These are phyloP conservation scores for Colletotrichum echinochloae DNA, from an alignment of 2,329 filamentous ascomycete species.

Conservation along the genomic window DNA sequence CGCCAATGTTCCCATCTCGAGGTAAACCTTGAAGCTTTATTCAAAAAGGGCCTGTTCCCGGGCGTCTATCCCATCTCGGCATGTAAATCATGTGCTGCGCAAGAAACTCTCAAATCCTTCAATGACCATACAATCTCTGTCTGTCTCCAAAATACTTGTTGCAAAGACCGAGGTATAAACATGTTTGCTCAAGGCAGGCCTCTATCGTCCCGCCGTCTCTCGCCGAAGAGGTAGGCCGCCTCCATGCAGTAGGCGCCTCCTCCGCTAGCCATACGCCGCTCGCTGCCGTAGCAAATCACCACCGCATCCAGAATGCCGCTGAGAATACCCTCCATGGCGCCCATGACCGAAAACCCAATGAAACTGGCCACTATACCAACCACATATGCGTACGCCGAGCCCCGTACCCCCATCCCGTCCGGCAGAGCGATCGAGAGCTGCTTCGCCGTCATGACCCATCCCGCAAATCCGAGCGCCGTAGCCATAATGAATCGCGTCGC, in stretches of 20 bases:
- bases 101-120: constrained; percentile 3
- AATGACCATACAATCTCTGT: constrained; percentile 13
- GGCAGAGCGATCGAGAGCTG: constrained; percentile 74
- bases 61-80: constrained; percentile 25
- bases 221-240: constrained; percentile 88
- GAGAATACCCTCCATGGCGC: constrained; percentile 89
- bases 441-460: constrained; percentile 94
- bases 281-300: constrained; percentile 94
- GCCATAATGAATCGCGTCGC: constrained; percentile 93
- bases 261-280: constrained; percentile 76
- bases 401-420: constrained; percentile 69
- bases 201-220: constrained; percentile 56
- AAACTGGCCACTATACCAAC: constrained; percentile 92
- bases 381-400: constrained; percentile 93
- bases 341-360: constrained; percentile 93
- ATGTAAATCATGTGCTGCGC: constrained; percentile 11
- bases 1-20: neutral
- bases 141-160: constrained; percentile 1
- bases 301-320: constrained; percentile 89
- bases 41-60: neutral
- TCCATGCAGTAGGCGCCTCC: constrained; percentile 89
- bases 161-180: constrained; percentile 12
- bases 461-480: constrained; percentile 88
- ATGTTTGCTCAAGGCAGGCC: constrained; percentile 43
- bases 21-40: neutral